These are phyloP conservation scores for Pseudogymnoascus sp. DNA, from an alignment of 2,329 filamentous ascomycete genomes.

Conservation along the genomic window DNA sequence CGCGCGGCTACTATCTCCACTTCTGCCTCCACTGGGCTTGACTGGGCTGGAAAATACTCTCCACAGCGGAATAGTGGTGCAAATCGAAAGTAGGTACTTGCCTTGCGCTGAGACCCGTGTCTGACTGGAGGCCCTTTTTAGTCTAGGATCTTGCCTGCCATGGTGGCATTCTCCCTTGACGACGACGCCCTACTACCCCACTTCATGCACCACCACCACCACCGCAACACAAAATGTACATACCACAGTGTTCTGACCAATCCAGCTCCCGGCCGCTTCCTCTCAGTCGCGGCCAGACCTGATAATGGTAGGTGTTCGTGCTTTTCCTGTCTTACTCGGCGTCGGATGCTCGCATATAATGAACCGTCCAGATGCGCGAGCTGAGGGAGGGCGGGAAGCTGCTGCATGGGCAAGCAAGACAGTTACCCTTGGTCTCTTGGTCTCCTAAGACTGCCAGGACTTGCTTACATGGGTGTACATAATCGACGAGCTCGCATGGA, in stretches of 20 bases:
- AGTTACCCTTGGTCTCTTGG: background rate
- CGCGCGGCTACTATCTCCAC: background rate
- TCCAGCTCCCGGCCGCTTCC: background rate
- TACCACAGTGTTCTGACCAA: background rate
- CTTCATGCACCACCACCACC: slow-evolving; percentile 1
- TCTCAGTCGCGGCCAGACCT: background rate
- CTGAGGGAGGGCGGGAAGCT: background rate
- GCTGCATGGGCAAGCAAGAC: background rate
- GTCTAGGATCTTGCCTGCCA: background rate
- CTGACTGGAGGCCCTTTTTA: slow-evolving; percentile 1
- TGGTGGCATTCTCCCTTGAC: background rate
- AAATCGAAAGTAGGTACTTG: background rate
- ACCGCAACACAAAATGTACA: background rate
- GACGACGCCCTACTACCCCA: background rate
- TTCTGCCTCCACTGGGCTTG: background rate
- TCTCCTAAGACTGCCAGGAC: background rate
- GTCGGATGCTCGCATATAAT: background rate
- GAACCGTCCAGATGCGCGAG: background rate
- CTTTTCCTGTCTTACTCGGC: slow-evolving; percentile 2
- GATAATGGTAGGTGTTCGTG: slow-evolving; percentile 1
- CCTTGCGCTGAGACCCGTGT: background rate
- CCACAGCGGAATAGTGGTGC: background rate
- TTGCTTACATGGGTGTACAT: background rate
- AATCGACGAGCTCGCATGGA: background rate
- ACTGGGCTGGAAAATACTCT: background rate